phyloP scores from a whole-genome alignment of 2,329 filamentous ascomycete genomes.

The Diaporthe sp. region DNA sequence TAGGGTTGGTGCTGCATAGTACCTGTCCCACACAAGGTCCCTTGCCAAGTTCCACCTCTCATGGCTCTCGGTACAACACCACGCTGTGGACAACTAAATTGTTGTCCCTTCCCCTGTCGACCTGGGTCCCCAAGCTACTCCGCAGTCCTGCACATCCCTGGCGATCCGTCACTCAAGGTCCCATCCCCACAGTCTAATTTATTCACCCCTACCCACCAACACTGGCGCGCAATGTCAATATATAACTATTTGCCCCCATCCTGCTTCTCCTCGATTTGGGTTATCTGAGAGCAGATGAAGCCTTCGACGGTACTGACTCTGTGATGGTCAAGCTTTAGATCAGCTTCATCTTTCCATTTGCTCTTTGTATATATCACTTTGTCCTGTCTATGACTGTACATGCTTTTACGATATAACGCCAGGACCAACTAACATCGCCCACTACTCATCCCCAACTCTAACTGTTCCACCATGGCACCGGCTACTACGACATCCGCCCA shows the following conservation, averaged over 20 bases:
- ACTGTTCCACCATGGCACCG: constrained; percentile 56
- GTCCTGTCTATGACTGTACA: constrained; percentile 18
- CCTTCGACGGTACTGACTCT: constrained; percentile 15
- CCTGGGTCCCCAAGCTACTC: constrained; percentile 46
- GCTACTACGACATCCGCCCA: constrained; percentile 62
- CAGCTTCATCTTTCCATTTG: not conserved
- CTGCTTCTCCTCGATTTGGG: constrained; percentile 49
- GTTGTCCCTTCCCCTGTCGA: constrained; percentile 27
- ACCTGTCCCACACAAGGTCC: not conserved
- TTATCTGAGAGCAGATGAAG: not conserved
- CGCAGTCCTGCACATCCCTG: constrained; percentile 43
- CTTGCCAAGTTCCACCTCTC: constrained; percentile 33
- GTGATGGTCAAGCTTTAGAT: constrained; percentile 29
- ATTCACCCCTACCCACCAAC: constrained; percentile 46
- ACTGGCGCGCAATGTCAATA: constrained; percentile 54
- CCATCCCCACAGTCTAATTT: constrained; percentile 40
- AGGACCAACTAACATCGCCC: not conserved
- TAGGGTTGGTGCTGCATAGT: constrained; percentile 17
- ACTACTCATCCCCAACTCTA: constrained; percentile 35
- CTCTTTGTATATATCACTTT: constrained; percentile 39
- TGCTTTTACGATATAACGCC: constrained; percentile 2
- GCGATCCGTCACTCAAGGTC: constrained; percentile 42
- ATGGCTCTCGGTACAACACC: constrained; percentile 22
- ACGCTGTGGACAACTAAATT: constrained; percentile 13
- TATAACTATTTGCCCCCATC: constrained; percentile 57